Evolutionary conservation across 208 protist species (phyloP).

Genomic region (Acanthamoeba lugdunensis): DNA sequence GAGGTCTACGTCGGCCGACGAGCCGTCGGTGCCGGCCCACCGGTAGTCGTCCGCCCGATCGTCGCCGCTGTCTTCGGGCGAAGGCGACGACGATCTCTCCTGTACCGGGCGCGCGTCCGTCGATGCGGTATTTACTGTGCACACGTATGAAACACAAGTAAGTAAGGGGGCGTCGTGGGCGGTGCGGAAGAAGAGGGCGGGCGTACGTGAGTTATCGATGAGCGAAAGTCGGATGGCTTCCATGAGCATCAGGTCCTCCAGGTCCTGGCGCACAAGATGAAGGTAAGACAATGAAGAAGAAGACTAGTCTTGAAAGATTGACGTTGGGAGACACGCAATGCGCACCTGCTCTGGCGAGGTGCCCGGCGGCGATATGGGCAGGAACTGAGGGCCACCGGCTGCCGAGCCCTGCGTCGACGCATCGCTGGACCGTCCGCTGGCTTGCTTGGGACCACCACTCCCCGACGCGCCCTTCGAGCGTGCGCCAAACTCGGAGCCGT

Average conservation of each 20-base stretch:
- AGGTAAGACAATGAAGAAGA: not conserved
- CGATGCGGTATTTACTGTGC: not conserved
- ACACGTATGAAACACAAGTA: not conserved
- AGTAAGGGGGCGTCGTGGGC: not conserved
- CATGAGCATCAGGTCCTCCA: constrained; percentile 79
- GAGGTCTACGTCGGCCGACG: not conserved
- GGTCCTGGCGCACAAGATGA: not conserved
- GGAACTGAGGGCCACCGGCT: not conserved
- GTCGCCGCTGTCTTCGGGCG: constrained; percentile 4
- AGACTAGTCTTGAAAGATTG: not conserved
- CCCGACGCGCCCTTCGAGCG: too few relatives aligned
- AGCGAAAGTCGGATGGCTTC: constrained; percentile 79
- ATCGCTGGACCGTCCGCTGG: not conserved
- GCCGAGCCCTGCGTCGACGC: not conserved
- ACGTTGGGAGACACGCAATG: not conserved
- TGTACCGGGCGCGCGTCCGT: not conserved
- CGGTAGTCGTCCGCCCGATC: constrained; percentile 25
- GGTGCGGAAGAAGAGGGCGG: not conserved
- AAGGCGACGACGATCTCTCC: constrained; percentile 45
- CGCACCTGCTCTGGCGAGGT: constrained; percentile 11
- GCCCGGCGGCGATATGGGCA: not conserved
- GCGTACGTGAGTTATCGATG: constrained; percentile 26
- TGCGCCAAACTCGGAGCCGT: not conserved
- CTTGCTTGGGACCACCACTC: not conserved
- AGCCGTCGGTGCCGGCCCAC: not conserved